phyloP scores from a whole-genome alignment of 2,329 filamentous ascomycete genomes.

The Talaromyces marneffei region DNA sequence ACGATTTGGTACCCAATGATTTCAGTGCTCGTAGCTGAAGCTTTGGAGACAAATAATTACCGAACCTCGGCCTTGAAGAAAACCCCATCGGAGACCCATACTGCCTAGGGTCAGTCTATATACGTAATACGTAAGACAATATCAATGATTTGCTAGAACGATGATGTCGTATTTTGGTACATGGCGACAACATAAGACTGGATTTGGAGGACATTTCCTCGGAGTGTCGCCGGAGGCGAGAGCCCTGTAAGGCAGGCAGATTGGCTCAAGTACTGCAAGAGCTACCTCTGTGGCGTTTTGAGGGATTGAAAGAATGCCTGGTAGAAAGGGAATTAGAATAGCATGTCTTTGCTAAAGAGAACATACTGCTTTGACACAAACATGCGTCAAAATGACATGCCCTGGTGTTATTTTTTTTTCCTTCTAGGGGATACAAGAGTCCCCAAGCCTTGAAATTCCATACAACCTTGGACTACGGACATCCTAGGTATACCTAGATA shows the following conservation, averaged over 20 bases:
- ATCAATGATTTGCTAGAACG: background rate
- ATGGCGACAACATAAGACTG: background rate
- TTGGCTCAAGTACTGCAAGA: background rate
- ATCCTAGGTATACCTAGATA: too few species aligned
- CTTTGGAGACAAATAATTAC: background rate
- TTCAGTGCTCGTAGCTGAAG: background rate
- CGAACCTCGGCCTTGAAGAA: background rate
- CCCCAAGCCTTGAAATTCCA: too few species aligned
- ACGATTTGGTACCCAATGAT: background rate
- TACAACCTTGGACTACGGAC: too few species aligned
- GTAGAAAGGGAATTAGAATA: background rate
- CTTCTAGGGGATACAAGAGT: too few species aligned
- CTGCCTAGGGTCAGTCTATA: background rate
- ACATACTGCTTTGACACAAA: background rate
- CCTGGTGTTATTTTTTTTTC: too few species aligned
- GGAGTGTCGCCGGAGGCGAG: background rate
- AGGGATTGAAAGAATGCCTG: background rate
- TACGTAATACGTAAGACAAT: background rate
- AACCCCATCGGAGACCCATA: background rate
- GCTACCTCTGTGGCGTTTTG: background rate
- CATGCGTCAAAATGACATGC: background rate
- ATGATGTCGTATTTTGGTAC: background rate
- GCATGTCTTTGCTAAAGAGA: background rate
- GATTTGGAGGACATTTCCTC: background rate
- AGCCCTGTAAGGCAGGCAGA: background rate